Evolutionary conservation across 2,329 filamentous ascomycete species (phyloP).

Genomic region (Alternaria sp.): DNA sequence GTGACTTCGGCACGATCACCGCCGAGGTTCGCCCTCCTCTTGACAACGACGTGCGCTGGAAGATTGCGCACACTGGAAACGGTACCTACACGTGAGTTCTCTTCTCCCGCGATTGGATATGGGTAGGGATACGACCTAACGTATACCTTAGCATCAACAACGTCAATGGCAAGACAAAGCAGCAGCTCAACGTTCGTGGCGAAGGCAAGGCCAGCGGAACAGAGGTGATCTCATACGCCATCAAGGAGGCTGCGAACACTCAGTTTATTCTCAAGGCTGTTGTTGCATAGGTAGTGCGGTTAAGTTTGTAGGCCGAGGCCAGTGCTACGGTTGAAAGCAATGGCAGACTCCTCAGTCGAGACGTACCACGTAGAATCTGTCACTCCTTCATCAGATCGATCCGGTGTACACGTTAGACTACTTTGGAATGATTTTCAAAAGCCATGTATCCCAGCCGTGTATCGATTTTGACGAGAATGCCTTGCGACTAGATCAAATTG

Average conservation of each 20-base stretch:
- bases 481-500: too few species aligned
- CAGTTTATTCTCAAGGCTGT: constrained; percentile 6
- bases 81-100: neutral
- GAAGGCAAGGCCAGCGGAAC: neutral
- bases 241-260: neutral
- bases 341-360: neutral
- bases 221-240: neutral
- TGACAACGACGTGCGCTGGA: constrained; percentile 2
- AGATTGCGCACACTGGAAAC: neutral
- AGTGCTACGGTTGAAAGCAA: neutral
- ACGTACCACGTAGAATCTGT: neutral
- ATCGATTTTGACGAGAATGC: neutral
- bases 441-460: neutral
- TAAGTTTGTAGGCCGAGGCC: neutral
- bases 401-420: neutral
- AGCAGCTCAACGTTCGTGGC: constrained; percentile 4
- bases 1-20: too few species aligned
- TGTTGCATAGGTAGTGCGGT: neutral
- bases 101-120: neutral
- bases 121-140: neutral
- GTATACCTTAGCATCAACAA: constrained; percentile 5
- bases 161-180: neutral
- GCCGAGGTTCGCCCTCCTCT: neutral
- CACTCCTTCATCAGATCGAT: neutral
- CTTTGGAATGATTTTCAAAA: neutral